These are phyloP conservation scores for Hypoxylon sp. DNA, from an alignment of 2,329 filamentous ascomycete species.

Conservation along the genomic window DNA sequence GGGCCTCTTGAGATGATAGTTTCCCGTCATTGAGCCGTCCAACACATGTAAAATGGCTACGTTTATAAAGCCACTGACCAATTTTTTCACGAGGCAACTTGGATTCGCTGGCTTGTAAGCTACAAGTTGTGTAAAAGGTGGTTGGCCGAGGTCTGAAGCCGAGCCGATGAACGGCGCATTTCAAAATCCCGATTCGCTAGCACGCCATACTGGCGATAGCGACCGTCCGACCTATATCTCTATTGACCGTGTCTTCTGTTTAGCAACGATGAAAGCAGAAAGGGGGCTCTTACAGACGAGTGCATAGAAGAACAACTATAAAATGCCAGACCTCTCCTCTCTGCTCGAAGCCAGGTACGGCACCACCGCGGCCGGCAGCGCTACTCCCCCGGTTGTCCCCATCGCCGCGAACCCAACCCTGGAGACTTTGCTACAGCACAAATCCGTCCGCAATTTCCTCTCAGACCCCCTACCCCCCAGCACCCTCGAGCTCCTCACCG, in stretches of 20 bases:
- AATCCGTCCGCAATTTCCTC: slow-evolving; percentile 48
- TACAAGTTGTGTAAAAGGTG: too few relatives aligned
- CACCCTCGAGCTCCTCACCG: slow-evolving; percentile 48
- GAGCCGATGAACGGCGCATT: slow-evolving; percentile 22
- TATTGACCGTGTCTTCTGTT: background rate
- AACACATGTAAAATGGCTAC: too few relatives aligned
- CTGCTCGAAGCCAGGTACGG: slow-evolving; percentile 43
- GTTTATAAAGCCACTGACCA: too few relatives aligned
- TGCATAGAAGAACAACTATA: background rate
- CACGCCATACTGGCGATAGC: slow-evolving; percentile 20
- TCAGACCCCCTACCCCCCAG: slow-evolving; percentile 40
- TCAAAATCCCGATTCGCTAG: slow-evolving; percentile 28
- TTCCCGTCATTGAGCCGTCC: too few relatives aligned
- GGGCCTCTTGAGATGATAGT: too few relatives aligned
- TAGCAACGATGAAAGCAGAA: background rate
- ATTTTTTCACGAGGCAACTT: too few relatives aligned
- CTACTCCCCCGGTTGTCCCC: background rate
- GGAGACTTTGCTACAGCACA: slow-evolving; percentile 47
- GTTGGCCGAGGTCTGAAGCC: slow-evolving; percentile 12
- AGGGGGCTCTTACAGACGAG: background rate
- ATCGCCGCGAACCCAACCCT: slow-evolving; percentile 37
- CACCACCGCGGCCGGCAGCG: slow-evolving; percentile 4
- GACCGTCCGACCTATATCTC: background rate
- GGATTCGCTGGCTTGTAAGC: too few relatives aligned
- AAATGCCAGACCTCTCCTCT: slow-evolving; percentile 36